A percentile compares a stretch with the other conserved stretches of the same genome.
phyloP scores from a whole-genome alignment of 805 yeast species.

The Ogataea ramenticola region DNA sequence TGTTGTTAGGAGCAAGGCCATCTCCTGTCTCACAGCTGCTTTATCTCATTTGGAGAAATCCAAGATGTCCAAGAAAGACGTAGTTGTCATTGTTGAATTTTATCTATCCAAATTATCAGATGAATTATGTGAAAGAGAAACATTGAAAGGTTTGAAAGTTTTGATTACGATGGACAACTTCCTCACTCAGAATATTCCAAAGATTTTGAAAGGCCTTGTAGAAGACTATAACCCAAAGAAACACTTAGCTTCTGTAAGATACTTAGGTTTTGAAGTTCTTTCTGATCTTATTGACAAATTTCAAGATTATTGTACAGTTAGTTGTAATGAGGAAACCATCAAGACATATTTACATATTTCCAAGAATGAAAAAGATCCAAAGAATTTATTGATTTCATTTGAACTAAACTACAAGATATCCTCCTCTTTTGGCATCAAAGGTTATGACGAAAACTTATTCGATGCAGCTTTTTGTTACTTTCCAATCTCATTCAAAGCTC shows the following conservation, averaged over 20 bases:
- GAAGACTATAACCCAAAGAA: conserved; percentile 47
- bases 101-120: conserved; percentile 64
- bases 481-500: conserved; percentile 93
- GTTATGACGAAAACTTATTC: conserved; percentile 60
- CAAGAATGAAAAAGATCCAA: conserved; percentile 90
- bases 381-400: conserved; percentile 71
- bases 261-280: conserved; percentile 47
- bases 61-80: conserved; percentile 34
- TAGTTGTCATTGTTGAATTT: conserved; percentile 48
- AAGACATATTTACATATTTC: conserved; percentile 60
- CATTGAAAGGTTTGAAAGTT: conserved; percentile 46
- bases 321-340: conserved; percentile 36
- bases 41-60: conserved; percentile 21
- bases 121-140: conserved; percentile 40
- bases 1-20: conserved; percentile 30
- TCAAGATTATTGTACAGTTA: conserved; percentile 11
- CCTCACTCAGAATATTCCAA: conserved; percentile 25
- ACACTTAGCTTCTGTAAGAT: conserved; percentile 56
- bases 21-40: conserved; percentile 33
- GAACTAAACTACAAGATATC: conserved; percentile 43
- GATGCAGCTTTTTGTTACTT: conserved; percentile 91
- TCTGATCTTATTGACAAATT: conserved; percentile 26
- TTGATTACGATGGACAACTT: conserved; percentile 48
- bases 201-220: conserved; percentile 29
- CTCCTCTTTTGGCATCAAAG: conserved; percentile 30